Percentiles rank a stretch among this genome's conserved stretches.
Conservation (phyloP, 1,139 yeast species). For the Pichia sorboxylosa region DNA sequence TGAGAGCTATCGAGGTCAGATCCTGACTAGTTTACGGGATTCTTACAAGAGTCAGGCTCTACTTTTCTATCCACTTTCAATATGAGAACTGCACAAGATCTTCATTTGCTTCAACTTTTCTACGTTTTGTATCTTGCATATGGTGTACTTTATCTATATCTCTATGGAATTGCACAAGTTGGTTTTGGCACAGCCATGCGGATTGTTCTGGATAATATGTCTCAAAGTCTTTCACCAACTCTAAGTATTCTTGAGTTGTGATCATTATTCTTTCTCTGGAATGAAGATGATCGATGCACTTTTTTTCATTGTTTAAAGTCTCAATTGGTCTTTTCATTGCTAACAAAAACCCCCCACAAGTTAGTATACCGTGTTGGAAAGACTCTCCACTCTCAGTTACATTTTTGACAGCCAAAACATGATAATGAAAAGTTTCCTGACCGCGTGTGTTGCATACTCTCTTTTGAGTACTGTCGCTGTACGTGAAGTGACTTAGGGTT, state of each 20-base stretch:
- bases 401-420: too few species aligned
- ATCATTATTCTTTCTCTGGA: neutral
- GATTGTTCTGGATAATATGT: conserved; percentile 7
- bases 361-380: too few species aligned
- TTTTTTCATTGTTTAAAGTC: neutral
- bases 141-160: neutral
- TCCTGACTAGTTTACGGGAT: conserved; percentile 8
- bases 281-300: neutral
- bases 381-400: too few species aligned
- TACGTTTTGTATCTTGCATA: neutral
- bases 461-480: too few species aligned
- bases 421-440: too few species aligned
- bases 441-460: too few species aligned
- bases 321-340: neutral
- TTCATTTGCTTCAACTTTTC: neutral
- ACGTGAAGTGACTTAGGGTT: too few species aligned
- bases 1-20: conserved; percentile 4
- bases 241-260: neutral
- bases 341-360: too few species aligned
- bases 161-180: too few species aligned
- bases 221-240: conserved; percentile 5
- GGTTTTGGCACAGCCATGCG: conserved; percentile 2
- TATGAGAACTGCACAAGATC: neutral
- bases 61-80: conserved; percentile 17
- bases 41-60: conserved; percentile 15